These are phyloP conservation scores for Flaveria bidentis DNA, from an alignment of 129 eudicot genomes.

Conservation along the genomic window DNA sequence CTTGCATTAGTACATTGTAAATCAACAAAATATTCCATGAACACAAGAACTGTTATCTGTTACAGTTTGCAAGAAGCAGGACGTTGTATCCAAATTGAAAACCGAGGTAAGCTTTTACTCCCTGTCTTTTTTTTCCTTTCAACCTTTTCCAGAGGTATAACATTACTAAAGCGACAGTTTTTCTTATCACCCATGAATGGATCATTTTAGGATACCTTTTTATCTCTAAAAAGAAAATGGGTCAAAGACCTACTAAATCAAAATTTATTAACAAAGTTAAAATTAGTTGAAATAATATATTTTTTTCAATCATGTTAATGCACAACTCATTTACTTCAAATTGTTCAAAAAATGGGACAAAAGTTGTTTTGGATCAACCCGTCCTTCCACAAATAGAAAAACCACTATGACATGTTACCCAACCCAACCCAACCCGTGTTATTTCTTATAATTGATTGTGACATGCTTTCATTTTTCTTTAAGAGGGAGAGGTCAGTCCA, in stretches of 20 bases:
- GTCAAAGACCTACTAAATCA: not conserved
- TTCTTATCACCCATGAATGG: not conserved
- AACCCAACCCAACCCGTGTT: not conserved
- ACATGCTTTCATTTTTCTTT: not conserved
- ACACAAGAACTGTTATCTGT: slow-evolving; percentile 9
- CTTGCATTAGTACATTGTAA: not conserved
- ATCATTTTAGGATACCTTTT: not conserved
- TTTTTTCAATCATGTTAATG: not conserved
- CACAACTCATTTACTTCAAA: not conserved
- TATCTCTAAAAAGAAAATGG: not conserved
- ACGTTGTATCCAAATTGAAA: slow-evolving; percentile 63
- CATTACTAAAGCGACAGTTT: not conserved
- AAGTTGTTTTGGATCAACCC: not conserved
- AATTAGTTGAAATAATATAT: not conserved
- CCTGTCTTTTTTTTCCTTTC: slow-evolving; percentile 1
- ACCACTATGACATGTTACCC: not conserved
- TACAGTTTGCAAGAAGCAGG: slow-evolving; percentile 88
- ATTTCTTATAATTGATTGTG: slow-evolving; percentile 3
- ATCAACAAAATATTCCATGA: not conserved
- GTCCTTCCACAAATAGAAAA: not conserved
- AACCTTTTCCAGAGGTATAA: slow-evolving; percentile 18
- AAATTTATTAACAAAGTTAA: not conserved
- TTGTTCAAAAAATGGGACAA: not conserved
- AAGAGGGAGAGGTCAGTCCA: slow-evolving; percentile 88
- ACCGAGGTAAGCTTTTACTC: slow-evolving; percentile 57